Evolutionary conservation across 163 green algal genomes (phyloP).

Genomic region (Smithsoniella earleae): DNA sequence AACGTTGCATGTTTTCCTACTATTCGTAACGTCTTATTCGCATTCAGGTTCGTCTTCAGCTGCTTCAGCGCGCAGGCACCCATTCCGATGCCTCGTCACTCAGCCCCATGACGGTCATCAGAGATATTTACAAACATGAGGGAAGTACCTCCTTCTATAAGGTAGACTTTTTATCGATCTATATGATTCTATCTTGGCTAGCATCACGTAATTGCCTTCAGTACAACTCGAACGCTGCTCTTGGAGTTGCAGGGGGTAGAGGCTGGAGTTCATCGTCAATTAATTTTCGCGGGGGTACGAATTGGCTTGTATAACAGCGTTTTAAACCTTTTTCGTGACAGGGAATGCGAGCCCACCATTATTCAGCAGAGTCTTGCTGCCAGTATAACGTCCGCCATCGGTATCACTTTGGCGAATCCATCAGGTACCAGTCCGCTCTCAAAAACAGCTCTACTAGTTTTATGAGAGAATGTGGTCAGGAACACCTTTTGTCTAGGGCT

Average conservation of each 20-base stretch:
- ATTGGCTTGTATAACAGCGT: not conserved
- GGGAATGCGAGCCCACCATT: not conserved
- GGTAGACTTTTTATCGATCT: too few relatives aligned
- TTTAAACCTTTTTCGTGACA: not conserved
- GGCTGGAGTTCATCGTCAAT: not conserved
- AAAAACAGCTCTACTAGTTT: too few relatives aligned
- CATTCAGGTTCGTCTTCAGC: constrained; percentile 12
- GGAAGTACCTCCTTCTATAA: not conserved
- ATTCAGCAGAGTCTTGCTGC: not conserved
- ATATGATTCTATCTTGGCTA: too few relatives aligned
- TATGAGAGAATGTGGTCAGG: too few relatives aligned
- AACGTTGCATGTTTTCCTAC: too few relatives aligned
- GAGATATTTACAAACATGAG: not conserved
- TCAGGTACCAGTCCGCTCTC: too few relatives aligned
- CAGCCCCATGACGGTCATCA: not conserved
- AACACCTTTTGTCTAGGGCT: too few relatives aligned
- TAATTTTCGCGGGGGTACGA: not conserved
- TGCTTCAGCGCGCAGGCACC: not conserved
- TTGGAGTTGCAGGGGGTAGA: not conserved
- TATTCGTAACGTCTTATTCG: too few relatives aligned
- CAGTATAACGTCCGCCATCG: not conserved
- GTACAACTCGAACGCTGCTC: too few relatives aligned
- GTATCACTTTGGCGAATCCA: not conserved
- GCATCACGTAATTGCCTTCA: too few relatives aligned
- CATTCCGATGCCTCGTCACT: not conserved